Evolutionary conservation across 257 asterid genomes (phyloP).

Genomic region (Vinca minor): DNA sequence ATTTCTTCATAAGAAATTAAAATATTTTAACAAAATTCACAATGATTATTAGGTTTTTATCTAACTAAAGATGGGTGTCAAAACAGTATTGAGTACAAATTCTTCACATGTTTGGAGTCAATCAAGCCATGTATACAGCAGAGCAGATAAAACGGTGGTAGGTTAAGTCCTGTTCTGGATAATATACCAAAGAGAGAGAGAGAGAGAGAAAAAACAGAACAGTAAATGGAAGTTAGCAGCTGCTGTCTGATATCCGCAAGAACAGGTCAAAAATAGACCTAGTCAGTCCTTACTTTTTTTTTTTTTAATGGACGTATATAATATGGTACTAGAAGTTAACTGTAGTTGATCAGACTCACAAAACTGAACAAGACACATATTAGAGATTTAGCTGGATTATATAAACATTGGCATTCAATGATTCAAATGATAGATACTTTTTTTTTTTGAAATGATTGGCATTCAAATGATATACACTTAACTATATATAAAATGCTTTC

Average conservation of each 20-base stretch:
- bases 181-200: no score
- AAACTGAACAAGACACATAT: neutral
- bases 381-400: neutral
- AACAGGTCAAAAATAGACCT: neutral
- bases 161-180: neutral
- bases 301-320: no score
- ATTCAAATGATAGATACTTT: no score
- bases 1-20: neutral
- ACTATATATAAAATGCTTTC: no score
- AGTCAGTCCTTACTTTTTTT: neutral
- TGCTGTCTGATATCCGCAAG: neutral
- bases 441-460: no score
- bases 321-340: no score
- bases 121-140: neutral
- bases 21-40: neutral
- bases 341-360: neutral
- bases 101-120: neutral
- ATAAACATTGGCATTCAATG: neutral
- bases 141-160: neutral
- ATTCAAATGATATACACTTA: neutral
- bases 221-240: neutral
- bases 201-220: neutral
- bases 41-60: neutral
- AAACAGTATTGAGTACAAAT: neutral
- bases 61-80: neutral